Evolutionary conservation across 495 filamentous ascomycete species (phyloP), one percentile per base, ranked within the genome.

Genomic region (Penicillium malachiteum): DNA sequence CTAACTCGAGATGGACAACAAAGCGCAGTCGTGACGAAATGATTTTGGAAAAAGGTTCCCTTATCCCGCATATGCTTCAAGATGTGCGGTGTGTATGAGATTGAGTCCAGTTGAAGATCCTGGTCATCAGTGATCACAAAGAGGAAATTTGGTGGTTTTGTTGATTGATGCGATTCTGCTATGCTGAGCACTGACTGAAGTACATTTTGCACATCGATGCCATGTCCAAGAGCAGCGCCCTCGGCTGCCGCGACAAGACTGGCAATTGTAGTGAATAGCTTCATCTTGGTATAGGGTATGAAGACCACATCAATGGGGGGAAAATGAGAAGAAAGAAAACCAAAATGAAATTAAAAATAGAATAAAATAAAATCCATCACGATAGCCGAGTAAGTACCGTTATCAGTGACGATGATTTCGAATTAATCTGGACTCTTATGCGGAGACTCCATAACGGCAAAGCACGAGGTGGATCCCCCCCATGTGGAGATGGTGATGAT

Each of bases 41-140:
- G 85, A 47, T 78, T 76, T 43, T 68, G 70, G 55, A 78, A 87
- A 1, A 71, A 74, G 5, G 80, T 81, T 5, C 85, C 85, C 31
- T 80, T 62, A n/a, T 79, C 66, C 13, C 72, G 71, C 31, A 87
- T 62, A 37, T 80, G 80, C 55, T 78, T 73, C 31, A 74, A 61
- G 21, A 84, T 73, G 1, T 77, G 69, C 0, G 84, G 84, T 52
- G 81, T 79, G 50, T 86, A 85, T 0, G 79, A 71, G 8, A 87
- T 58, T 0, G 83, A 86, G 50, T 81, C 70, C 60, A 88, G 68
- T 59, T 84, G 78, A 21, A 84, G 60, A 50, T 88, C 85, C 52
- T 88, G 85, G 61, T 88, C 84, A 54, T 88, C 85, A 0, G 84
- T 86, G 21, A 88, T 71, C 43, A 88, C 73, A 55, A 88, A 86